These are phyloP conservation scores for Pulveroboletus ravenelii DNA, from an alignment of 768 basidiomycete genomes.

Conservation along the genomic window DNA sequence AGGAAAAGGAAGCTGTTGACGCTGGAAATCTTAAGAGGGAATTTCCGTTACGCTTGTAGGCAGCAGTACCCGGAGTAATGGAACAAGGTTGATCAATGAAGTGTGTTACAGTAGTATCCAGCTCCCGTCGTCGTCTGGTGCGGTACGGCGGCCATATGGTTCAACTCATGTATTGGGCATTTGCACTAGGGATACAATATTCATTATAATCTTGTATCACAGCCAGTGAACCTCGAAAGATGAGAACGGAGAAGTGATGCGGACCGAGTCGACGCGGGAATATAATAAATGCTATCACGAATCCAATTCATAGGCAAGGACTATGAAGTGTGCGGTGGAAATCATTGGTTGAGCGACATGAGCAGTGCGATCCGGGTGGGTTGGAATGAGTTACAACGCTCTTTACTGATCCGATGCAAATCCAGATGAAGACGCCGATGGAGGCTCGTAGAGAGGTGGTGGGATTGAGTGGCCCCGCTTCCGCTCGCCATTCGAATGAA, in stretches of 20 bases:
- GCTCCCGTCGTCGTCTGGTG: no score
- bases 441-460: slow-evolving; percentile 60
- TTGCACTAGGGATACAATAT: background rate
- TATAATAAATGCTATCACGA: background rate
- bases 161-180: background rate
- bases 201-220: background rate
- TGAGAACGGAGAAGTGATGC: slow-evolving; percentile 4
- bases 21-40: background rate
- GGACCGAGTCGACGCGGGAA: slow-evolving; percentile 5
- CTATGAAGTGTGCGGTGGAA: background rate
- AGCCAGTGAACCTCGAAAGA: slow-evolving; percentile 1
- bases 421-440: slow-evolving; percentile 5
- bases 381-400: slow-evolving; percentile 1
- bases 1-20: background rate
- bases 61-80: no score
- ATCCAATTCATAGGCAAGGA: background rate
- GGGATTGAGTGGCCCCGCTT: slow-evolving; percentile 63
- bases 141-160: background rate
- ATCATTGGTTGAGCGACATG: background rate
- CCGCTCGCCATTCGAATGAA: slow-evolving; percentile 65
- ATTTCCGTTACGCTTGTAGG: background rate
- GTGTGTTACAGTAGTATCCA: no score
- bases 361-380: background rate
- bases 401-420: slow-evolving; percentile 4
- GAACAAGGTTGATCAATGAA: no score